phyloP scores from a whole-genome alignment of 345 rosid species.

The Euclidium syriacum region DNA sequence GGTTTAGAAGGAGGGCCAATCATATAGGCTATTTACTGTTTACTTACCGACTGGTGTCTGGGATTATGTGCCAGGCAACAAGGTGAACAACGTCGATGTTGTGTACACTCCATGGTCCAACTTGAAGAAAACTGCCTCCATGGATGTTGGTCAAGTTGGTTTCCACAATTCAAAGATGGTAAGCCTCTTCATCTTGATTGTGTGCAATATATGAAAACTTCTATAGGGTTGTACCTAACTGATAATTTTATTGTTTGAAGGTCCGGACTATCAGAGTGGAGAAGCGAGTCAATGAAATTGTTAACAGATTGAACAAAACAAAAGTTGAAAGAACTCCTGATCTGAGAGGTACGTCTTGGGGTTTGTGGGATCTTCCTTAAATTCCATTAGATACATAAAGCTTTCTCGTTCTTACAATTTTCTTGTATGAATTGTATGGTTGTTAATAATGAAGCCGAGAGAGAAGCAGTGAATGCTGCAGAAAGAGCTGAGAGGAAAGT shows the following conservation, averaged over 20 bases:
- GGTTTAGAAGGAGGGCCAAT: conserved; percentile 29
- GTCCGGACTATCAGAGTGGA: conserved; percentile 90
- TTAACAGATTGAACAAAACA: conserved; percentile 90
- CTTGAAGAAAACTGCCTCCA: conserved; percentile 91
- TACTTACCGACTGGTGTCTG: conserved; percentile 27
- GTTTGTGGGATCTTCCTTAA: not conserved
- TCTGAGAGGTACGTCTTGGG: conserved; percentile 58
- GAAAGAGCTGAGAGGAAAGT: conserved; percentile 91
- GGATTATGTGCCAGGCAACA: conserved; percentile 65
- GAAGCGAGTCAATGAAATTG: conserved; percentile 84
- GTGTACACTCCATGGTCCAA: conserved; percentile 97
- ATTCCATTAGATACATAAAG: not conserved
- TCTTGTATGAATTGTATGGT: not conserved
- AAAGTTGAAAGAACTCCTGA: conserved; percentile 91
- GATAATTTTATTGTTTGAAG: conserved; percentile 33
- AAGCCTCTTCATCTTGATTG: conserved; percentile 21
- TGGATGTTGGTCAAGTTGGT: conserved; percentile 99
- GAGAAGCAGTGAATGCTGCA: conserved; percentile 83
- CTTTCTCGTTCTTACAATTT: not conserved
- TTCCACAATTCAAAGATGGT: conserved; percentile 88
- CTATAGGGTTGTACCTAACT: conserved; percentile 2
- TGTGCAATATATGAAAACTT: not conserved
- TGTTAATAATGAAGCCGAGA: conserved; percentile 61
- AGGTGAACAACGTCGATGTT: conserved; percentile 88
- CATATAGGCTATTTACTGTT: conserved; percentile 25